Evolutionary conservation across 1,284 basidiomycete genomes (phyloP), one percentile per base, ranked within the genome.

Genomic region (Somion occarium): DNA sequence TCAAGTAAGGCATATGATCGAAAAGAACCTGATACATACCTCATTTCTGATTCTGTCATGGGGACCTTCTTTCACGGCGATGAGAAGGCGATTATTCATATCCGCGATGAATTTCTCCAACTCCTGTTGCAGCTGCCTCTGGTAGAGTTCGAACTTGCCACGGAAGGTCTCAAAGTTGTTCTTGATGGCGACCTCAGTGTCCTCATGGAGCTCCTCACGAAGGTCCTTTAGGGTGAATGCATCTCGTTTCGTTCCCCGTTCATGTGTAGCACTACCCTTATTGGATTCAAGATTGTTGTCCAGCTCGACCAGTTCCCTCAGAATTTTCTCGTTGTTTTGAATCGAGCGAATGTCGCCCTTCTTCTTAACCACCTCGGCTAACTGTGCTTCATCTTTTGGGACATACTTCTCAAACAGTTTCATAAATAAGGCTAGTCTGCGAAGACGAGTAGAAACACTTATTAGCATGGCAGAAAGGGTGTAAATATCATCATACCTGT

Each of bases 101-200:
- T 51, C 24, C 18, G 56, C 52, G 20, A 68, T 53, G 4, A 43
- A 13, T 22, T 43, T 43, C 9, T 13, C 5, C 9, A 43, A 5
- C 30, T 60, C 58, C 3, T 59, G 54, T 3, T 57, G 44, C 4
- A 69, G 55, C 51, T 66, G 62, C 18, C 54, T 48, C 39, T 60
- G 61, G 38, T 69, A 66, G 38, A 69, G 56, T 38, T 58, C 56
- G 43, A 70, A 68, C 53, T 71, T 70, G 27, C 64, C 52, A 22
- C 58, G 55, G 50, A 69, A 70, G 1, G 60, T 13, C 2, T 51
- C 51, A 22, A 57, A 34, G 52, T 71, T 70, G 38, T 63, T 62
- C 25, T 56, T 47, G 23, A 64, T 59, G 0, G 59, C 56, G 7
- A 50, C 46, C 22, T 61, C 59, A 3, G 61, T 59, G 5, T 66